Conservation (phyloP, 495 filamentous ascomycete species). For the Aspergillus indologenus region DNA sequence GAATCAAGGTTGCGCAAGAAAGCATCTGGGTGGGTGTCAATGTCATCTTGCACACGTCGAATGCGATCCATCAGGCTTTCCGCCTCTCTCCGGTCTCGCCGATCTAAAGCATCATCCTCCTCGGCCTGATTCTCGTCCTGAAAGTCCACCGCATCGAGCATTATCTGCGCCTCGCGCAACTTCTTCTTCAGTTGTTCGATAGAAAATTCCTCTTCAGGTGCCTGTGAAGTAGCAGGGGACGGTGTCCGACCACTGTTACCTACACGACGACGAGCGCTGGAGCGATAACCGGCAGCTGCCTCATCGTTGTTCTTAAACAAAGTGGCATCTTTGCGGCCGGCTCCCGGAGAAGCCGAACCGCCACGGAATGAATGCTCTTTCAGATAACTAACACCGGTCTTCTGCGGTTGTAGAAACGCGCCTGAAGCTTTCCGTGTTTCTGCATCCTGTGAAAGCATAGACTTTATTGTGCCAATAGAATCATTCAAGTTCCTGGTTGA, state of each 20-base stretch:
- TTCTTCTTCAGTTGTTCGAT: conserved; percentile 88
- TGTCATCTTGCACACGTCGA: conserved; percentile 92
- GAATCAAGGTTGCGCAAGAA: conserved; percentile 70
- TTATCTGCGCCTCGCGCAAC: conserved; percentile 89
- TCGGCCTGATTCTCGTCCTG: conserved; percentile 86
- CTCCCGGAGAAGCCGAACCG: conserved; percentile 37
- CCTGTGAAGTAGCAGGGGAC: conserved; percentile 68
- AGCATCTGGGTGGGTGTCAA: conserved; percentile 85
- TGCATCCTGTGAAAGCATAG: conserved; percentile 85
- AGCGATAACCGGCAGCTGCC: conserved; percentile 78
- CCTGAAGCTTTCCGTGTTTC: conserved; percentile 78
- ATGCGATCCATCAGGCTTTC: conserved; percentile 93
- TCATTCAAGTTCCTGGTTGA: conserved; percentile 93
- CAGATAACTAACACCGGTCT: conserved; percentile 95
- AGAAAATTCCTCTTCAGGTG: conserved; percentile 77
- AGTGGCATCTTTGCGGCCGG: conserved; percentile 83
- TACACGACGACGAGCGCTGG: conserved; percentile 83
- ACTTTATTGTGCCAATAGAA: conserved; percentile 89
- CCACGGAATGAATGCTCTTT: conserved; percentile 91
- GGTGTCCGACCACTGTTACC: conserved; percentile 74
- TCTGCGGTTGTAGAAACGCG: conserved; percentile 84
- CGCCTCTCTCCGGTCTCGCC: conserved; percentile 84
- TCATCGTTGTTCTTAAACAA: conserved; percentile 97
- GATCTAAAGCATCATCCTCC: conserved; percentile 88
- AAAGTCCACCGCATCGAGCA: conserved; percentile 97